Conservation (phyloP, 2,329 filamentous ascomycete species). For the Coniochaeta hoffmannii region DNA sequence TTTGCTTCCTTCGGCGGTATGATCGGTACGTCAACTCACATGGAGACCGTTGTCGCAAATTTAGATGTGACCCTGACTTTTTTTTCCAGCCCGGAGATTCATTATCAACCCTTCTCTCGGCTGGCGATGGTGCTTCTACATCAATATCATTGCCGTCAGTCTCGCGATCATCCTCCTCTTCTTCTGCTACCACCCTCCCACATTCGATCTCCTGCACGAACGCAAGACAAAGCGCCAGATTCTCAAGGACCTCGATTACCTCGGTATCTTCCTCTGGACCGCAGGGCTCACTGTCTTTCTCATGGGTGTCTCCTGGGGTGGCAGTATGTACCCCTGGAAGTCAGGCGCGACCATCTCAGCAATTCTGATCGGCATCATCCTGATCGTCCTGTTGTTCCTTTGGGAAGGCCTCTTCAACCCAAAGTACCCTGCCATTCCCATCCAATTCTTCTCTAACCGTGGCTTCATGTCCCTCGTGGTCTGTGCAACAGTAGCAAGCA, state of each 20-base stretch:
- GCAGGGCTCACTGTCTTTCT: slow-evolving; percentile 35
- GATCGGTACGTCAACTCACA: no score
- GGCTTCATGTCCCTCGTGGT: slow-evolving; percentile 27
- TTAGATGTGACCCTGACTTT: slow-evolving; percentile 30
- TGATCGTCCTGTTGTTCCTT: slow-evolving; percentile 26
- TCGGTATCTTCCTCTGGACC: slow-evolving; percentile 37
- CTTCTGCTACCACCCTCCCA: slow-evolving; percentile 29
- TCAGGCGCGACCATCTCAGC: slow-evolving; percentile 29
- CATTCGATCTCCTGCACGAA: slow-evolving; percentile 30
- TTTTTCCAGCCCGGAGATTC: slow-evolving; percentile 23
- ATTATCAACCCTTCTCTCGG: no score
- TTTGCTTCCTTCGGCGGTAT: slow-evolving; percentile 24
- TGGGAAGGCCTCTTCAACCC: slow-evolving; percentile 27
- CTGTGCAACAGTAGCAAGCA: slow-evolving; percentile 25
- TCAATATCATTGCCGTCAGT: slow-evolving; percentile 29
- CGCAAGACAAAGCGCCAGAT: slow-evolving; percentile 26
- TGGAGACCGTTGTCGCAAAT: no score
- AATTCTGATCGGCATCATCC: slow-evolving; percentile 24
- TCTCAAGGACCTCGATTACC: slow-evolving; percentile 30
- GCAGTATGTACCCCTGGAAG: slow-evolving; percentile 33
- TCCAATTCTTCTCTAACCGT: slow-evolving; percentile 28
- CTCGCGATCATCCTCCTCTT: slow-evolving; percentile 25
- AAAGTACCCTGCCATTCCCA: slow-evolving; percentile 26
- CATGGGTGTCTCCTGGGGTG: slow-evolving; percentile 38
- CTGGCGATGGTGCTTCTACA: slow-evolving; percentile 33